These are phyloP conservation scores for Zea luxurians DNA, from an alignment of 176 grass and related monocot species.

Conservation along the genomic window DNA sequence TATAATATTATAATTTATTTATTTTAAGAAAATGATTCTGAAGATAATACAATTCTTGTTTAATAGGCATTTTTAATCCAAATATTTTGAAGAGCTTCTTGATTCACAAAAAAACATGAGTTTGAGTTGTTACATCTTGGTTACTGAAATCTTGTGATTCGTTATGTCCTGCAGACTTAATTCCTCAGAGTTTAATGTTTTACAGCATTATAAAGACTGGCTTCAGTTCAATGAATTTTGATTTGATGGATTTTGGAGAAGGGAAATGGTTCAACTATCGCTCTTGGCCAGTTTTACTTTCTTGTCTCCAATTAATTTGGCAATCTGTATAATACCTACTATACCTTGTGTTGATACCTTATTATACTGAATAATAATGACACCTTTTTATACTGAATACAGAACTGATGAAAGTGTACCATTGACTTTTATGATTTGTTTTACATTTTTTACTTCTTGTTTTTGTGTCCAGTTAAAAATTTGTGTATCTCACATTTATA, in stretches of 20 bases:
- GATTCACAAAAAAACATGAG: too few species aligned
- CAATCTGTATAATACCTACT: background rate
- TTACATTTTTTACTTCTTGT: background rate
- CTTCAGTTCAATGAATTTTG: background rate
- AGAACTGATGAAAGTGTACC: background rate
- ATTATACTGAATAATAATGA: too few species aligned
- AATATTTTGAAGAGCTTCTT: too few species aligned
- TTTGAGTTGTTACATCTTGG: background rate
- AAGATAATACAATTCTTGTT: too few species aligned
- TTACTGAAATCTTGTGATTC: background rate
- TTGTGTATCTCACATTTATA: slow-evolving; percentile 27
- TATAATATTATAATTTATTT: too few species aligned
- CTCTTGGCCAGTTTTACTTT: background rate
- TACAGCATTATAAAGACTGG: background rate
- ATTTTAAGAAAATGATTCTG: too few species aligned
- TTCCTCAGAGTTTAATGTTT: background rate
- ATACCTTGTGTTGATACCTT: background rate
- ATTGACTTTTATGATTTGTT: background rate
- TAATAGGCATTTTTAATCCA: too few species aligned
- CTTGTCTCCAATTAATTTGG: background rate
- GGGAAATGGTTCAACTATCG: background rate
- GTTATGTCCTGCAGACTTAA: background rate
- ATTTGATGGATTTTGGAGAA: background rate
- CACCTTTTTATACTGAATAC: background rate
- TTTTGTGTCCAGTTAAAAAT: background rate